These are phyloP conservation scores for Porogramme epimiltina DNA, from an alignment of 1,284 basidiomycete species.

Conservation along the genomic window DNA sequence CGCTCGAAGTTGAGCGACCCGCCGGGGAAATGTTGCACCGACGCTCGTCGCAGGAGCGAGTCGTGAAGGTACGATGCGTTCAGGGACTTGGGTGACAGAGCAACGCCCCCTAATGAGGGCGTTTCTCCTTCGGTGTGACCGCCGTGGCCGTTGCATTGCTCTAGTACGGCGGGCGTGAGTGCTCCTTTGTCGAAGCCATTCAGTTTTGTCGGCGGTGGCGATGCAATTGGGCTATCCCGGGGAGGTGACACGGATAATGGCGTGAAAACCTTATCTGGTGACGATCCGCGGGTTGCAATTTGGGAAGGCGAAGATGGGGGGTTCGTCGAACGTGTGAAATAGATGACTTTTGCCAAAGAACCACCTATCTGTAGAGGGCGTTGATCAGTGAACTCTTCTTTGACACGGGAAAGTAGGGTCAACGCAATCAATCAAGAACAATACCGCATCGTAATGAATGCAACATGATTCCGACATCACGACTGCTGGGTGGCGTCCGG, in stretches of 20 bases:
- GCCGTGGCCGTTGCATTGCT: conserved; percentile 39
- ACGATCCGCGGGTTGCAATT: conserved; percentile 57
- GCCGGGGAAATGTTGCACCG: conserved; percentile 87
- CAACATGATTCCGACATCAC: too few species aligned
- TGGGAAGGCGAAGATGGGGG: conserved; percentile 72
- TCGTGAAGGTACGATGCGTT: conserved; percentile 57
- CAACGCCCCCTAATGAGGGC: conserved; percentile 4
- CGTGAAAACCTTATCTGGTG: conserved; percentile 48
- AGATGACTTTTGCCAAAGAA: conserved; percentile 97
- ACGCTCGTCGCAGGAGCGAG: conserved; percentile 67
- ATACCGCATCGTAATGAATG: too few species aligned
- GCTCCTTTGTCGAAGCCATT: conserved; percentile 61
- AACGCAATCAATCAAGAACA: too few species aligned
- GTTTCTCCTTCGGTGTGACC: background rate
- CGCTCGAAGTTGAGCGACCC: conserved; percentile 98
- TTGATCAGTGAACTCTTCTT: background rate
- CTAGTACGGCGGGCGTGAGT: conserved; percentile 79
- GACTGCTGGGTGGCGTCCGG: too few species aligned
- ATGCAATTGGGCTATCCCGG: conserved; percentile 23
- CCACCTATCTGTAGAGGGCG: conserved; percentile 78
- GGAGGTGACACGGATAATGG: conserved; percentile 53
- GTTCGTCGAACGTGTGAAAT: conserved; percentile 91
- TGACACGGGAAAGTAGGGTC: too few species aligned
- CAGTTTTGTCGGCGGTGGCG: conserved; percentile 23
- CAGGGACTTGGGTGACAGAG: conserved; percentile 34